Evolutionary conservation across 164 flowering plant species (phyloP).

Genomic region (Umbellularia californica): DNA sequence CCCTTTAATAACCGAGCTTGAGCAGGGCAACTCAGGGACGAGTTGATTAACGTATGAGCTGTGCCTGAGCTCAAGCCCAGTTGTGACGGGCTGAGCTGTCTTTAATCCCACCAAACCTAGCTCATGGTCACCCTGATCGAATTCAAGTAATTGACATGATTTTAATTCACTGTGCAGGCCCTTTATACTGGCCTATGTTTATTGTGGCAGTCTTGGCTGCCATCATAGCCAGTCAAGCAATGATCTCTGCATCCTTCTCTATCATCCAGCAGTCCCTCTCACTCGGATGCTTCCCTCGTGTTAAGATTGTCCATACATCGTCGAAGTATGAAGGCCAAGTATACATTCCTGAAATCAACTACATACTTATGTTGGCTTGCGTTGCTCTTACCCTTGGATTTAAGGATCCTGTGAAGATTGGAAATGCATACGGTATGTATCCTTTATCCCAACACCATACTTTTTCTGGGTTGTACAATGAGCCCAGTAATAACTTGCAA

Average conservation of each 20-base stretch:
- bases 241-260: slow-evolving; percentile 63
- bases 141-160: neutral
- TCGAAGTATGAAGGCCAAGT: slow-evolving; percentile 35
- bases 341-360: slow-evolving; percentile 55
- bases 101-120: no score
- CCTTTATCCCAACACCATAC: neutral
- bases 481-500: no score
- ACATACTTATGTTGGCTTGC: slow-evolving; percentile 42
- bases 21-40: no score
- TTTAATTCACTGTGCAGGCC: slow-evolving; percentile 23
- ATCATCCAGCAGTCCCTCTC: slow-evolving; percentile 57
- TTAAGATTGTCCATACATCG: slow-evolving; percentile 55
- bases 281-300: slow-evolving; percentile 62
- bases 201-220: slow-evolving; percentile 59
- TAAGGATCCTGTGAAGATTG: slow-evolving; percentile 17
- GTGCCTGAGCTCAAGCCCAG: no score
- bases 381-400: slow-evolving; percentile 26
- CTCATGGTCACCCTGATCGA: neutral
- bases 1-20: no score
- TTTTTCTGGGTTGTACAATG: no score
- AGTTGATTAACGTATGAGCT: no score
- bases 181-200: slow-evolving; percentile 67
- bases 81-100: no score
- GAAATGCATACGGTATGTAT: slow-evolving; percentile 33
- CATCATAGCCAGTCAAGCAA: slow-evolving; percentile 72